These are phyloP conservation scores for Tolypocladium tropicale DNA, from an alignment of 2,329 filamentous ascomycete species.

Conservation along the genomic window DNA sequence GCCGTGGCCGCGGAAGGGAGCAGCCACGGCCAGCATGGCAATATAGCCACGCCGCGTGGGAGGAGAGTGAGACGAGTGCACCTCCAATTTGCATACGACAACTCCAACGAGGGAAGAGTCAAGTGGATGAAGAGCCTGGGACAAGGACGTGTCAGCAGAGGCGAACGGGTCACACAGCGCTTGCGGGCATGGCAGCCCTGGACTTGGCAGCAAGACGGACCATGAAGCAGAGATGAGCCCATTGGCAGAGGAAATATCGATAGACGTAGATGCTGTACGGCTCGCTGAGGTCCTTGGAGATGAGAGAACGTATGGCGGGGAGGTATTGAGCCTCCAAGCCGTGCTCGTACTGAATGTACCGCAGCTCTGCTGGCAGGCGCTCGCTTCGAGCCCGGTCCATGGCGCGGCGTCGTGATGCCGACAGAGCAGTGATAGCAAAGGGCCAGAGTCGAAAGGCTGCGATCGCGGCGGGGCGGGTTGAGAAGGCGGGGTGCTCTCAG, in stretches of 20 bases:
- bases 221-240: constrained; percentile 96
- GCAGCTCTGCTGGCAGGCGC: constrained; percentile 35
- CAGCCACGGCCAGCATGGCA: constrained; percentile 90
- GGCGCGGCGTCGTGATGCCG: background rate
- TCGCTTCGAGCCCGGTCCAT: constrained; percentile 19
- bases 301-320: constrained; percentile 79
- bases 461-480: background rate
- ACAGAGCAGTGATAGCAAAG: background rate
- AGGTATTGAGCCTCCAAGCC: constrained; percentile 55
- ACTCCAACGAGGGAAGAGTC: constrained; percentile 69
- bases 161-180: background rate
- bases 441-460: background rate
- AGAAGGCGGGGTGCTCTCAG: too few relatives aligned
- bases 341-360: constrained; percentile 54
- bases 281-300: constrained; percentile 92
- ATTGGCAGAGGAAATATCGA: constrained; percentile 95
- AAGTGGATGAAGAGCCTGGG: constrained; percentile 47
- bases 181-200: too few relatives aligned
- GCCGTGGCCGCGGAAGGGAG: constrained; percentile 69
- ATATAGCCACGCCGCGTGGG: constrained; percentile 81
- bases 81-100: constrained; percentile 88
- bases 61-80: constrained; percentile 71
- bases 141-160: constrained; percentile 3
- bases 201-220: constrained; percentile 31
- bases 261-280: constrained; percentile 99